phyloP scores from a whole-genome alignment of 1,139 yeast species.

The Meyerozyma athensensis region DNA sequence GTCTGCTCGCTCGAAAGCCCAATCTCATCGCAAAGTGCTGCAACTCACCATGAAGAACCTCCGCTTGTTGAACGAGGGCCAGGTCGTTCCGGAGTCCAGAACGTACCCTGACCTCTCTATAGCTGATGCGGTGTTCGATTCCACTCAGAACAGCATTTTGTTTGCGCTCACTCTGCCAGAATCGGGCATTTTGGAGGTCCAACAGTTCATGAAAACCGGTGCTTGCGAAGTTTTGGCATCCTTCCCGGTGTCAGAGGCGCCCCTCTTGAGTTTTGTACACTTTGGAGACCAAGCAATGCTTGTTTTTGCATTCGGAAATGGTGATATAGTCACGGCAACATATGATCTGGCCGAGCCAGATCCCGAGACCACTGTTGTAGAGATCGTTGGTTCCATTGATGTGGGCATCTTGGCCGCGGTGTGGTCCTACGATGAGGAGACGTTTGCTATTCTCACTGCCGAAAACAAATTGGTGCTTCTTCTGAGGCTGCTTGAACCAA shows the following conservation, averaged over 20 bases:
- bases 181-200: conserved; percentile 48
- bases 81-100: conserved; percentile 40
- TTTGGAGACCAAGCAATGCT: conserved; percentile 62
- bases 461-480: conserved; percentile 61
- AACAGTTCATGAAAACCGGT: conserved; percentile 57
- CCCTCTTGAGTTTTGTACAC: conserved; percentile 50
- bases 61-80: conserved; percentile 54
- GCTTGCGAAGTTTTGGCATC: conserved; percentile 49
- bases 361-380: conserved; percentile 51
- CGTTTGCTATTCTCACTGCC: conserved; percentile 63
- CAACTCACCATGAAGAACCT: conserved; percentile 49
- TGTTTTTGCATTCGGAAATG: conserved; percentile 57
- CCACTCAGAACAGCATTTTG: conserved; percentile 69
- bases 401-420: conserved; percentile 65
- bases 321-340: conserved; percentile 67
- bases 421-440: conserved; percentile 94
- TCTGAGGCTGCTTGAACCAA: conserved; percentile 76
- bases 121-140: conserved; percentile 63
- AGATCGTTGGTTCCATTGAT: conserved; percentile 83
- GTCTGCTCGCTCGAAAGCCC: too few relatives aligned
- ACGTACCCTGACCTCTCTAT: conserved; percentile 63
- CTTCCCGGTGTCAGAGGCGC: conserved; percentile 37
- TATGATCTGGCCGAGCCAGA: conserved; percentile 50
- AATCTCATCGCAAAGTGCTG: not conserved
- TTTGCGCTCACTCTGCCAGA: conserved; percentile 62